Percentiles rank a stretch among this genome's conserved stretches.
Evolutionary conservation across 2,329 filamentous ascomycete genomes (phyloP).

Genomic region (Alternaria sp.): DNA sequence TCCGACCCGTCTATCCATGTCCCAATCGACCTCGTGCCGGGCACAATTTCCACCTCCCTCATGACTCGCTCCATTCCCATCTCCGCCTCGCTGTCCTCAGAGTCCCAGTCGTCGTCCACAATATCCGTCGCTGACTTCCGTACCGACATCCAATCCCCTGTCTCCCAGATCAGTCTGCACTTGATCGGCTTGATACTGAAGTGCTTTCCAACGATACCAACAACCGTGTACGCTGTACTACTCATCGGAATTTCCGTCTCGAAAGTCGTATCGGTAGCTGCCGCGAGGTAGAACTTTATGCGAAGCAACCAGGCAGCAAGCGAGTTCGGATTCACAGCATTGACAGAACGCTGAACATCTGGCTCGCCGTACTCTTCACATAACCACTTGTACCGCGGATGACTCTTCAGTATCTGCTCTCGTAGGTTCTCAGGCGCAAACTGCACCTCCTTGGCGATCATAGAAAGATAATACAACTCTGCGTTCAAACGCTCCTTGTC

Average conservation of each 20-base stretch:
- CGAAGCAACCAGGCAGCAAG: constrained; percentile 79
- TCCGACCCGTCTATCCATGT: constrained; percentile 81
- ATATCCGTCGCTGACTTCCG: constrained; percentile 65
- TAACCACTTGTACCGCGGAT: constrained; percentile 77
- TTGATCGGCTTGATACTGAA: constrained; percentile 71
- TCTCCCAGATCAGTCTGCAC: constrained; percentile 82
- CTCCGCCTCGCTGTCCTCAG: constrained; percentile 52
- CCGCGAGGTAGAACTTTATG: constrained; percentile 61
- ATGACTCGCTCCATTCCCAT: constrained; percentile 77
- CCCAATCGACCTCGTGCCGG: constrained; percentile 81
- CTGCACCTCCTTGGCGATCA: constrained; percentile 79
- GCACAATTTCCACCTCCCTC: constrained; percentile 79
- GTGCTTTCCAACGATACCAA: constrained; percentile 77
- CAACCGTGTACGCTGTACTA: constrained; percentile 81
- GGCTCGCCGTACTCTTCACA: constrained; percentile 80
- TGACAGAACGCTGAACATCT: constrained; percentile 60
- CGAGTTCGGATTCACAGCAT: constrained; percentile 74
- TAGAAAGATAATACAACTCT: constrained; percentile 90
- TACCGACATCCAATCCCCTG: constrained; percentile 87
- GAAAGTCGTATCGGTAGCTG: constrained; percentile 21
- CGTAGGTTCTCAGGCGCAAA: constrained; percentile 64
- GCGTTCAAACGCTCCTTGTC: constrained; percentile 81
- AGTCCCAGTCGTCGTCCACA: constrained; percentile 60
- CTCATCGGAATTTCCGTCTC: constrained; percentile 71
- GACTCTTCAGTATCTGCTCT: constrained; percentile 64